Evolutionary conservation across 768 basidiomycete genomes (phyloP).

Genomic region (Pleurotus salmoneostramineus): DNA sequence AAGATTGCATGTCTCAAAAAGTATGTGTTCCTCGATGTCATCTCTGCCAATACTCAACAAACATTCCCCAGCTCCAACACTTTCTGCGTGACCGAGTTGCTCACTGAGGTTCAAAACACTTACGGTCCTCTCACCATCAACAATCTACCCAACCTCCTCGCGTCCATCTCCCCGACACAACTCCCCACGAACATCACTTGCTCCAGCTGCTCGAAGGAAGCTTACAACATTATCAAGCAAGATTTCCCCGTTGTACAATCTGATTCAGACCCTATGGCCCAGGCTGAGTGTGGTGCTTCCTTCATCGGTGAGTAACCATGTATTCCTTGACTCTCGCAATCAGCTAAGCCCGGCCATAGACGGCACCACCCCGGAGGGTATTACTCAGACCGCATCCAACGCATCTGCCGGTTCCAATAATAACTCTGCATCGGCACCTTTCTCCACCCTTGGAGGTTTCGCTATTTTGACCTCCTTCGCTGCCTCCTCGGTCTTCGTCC

Average conservation of each 20-base stretch:
- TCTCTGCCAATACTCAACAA: background rate
- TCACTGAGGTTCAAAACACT: constrained; percentile 45
- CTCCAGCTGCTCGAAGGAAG: constrained; percentile 49
- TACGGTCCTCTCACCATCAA: constrained; percentile 31
- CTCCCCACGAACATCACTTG: constrained; percentile 39
- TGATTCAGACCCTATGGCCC: constrained; percentile 21
- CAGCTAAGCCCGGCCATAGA: constrained; percentile 22
- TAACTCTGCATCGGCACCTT: constrained; percentile 14
- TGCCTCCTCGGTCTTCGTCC: constrained; percentile 27
- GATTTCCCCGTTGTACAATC: constrained; percentile 31
- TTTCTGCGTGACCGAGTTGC: constrained; percentile 52
- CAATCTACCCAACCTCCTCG: constrained; percentile 18
- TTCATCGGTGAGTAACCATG: constrained; percentile 43
- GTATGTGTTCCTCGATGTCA: constrained; percentile 33
- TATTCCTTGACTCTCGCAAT: background rate
- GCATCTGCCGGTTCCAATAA: constrained; percentile 11
- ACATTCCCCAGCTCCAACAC: constrained; percentile 23
- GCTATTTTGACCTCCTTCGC: constrained; percentile 24
- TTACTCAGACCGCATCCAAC: constrained; percentile 27
- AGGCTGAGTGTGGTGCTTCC: constrained; percentile 42
- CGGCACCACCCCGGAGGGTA: constrained; percentile 30
- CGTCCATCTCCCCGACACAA: constrained; percentile 2
- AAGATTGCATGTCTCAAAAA: constrained; percentile 60
- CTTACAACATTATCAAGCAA: constrained; percentile 37
- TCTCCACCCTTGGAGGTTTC: constrained; percentile 18